Conservation (phyloP, 2,329 filamentous ascomycete genomes). For the Polytolypa hystricis region DNA sequence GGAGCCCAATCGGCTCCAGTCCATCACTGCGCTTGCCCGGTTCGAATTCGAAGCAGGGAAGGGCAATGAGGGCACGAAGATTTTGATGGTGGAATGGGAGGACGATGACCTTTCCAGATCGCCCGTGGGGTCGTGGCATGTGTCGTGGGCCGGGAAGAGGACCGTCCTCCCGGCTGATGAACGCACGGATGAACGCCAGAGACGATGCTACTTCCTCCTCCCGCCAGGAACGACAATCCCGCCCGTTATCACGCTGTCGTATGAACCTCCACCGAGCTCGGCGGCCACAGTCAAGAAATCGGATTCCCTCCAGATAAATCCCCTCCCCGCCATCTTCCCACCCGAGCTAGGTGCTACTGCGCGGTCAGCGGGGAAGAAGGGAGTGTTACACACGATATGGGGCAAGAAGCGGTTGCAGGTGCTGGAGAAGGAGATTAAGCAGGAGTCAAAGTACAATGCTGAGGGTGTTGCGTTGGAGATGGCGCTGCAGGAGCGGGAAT, state of each 20-base stretch:
- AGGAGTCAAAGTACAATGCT: constrained; percentile 59
- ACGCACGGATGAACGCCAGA: constrained; percentile 40
- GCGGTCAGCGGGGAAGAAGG: constrained; percentile 58
- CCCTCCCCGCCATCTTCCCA: constrained; percentile 77
- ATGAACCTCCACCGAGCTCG: constrained; percentile 36
- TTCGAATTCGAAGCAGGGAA: constrained; percentile 76
- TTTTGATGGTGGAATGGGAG: constrained; percentile 89
- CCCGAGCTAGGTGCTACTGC: constrained; percentile 59
- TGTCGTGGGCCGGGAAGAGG: constrained; percentile 73
- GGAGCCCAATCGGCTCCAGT: constrained; percentile 20
- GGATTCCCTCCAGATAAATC: constrained; percentile 55
- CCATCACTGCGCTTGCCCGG: constrained; percentile 56
- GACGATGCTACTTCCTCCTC: constrained; percentile 70
- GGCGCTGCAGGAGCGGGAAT: constrained; percentile 70
- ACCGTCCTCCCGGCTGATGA: constrained; percentile 58
- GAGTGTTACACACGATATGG: constrained; percentile 83
- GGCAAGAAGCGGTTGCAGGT: constrained; percentile 69
- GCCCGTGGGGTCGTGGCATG: constrained; percentile 54
- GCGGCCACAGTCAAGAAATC: constrained; percentile 23
- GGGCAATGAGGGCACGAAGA: constrained; percentile 76
- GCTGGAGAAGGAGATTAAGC: constrained; percentile 63
- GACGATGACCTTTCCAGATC: constrained; percentile 43
- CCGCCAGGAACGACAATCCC: constrained; percentile 63
- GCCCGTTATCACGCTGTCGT: constrained; percentile 55
- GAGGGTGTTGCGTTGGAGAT: constrained; percentile 79